Evolutionary conservation across 2,329 filamentous ascomycete genomes (phyloP).

Genomic region (Myriosclerotinia duriaeana): DNA sequence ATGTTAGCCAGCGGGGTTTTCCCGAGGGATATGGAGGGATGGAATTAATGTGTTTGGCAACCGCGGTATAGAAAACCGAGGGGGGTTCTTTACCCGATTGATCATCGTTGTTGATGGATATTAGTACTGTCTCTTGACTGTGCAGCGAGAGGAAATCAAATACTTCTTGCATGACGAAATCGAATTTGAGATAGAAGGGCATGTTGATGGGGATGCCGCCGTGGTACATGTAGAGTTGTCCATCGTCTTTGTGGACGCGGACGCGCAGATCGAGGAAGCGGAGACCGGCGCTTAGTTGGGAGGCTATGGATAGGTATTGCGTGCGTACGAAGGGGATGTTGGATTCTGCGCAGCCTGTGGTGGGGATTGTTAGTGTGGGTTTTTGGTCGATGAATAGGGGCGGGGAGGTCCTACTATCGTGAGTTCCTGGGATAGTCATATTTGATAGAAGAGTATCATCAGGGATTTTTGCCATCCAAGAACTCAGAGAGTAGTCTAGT

Average conservation of each 20-base stretch:
- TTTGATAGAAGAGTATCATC: conserved; percentile 59
- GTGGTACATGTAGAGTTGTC: conserved; percentile 66
- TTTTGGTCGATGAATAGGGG: too few species aligned
- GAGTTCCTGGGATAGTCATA: conserved; percentile 70
- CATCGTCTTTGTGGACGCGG: conserved; percentile 52
- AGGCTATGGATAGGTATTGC: conserved; percentile 60
- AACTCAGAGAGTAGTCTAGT: conserved; percentile 44
- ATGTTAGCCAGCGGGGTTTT: conserved; percentile 59
- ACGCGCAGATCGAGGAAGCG: conserved; percentile 72
- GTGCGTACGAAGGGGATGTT: conserved; percentile 70
- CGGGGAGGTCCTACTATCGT: conserved; percentile 52
- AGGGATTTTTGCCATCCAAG: conserved; percentile 63
- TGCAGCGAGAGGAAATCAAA: conserved; percentile 59
- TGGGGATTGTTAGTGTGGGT: neutral
- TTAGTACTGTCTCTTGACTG: conserved; percentile 64
- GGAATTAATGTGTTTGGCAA: conserved; percentile 55
- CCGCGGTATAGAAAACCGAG: conserved; percentile 45
- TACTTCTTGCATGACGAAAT: conserved; percentile 58
- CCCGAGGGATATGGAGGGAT: conserved; percentile 39
- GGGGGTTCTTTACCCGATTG: conserved; percentile 57
- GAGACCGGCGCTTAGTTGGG: conserved; percentile 68
- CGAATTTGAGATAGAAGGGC: conserved; percentile 59
- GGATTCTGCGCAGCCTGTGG: conserved; percentile 46
- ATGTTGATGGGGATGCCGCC: conserved; percentile 69
- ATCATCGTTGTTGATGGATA: conserved; percentile 68